phyloP scores from a whole-genome alignment of 2,329 filamentous ascomycete species.

The Hymenoscyphus scutula region DNA sequence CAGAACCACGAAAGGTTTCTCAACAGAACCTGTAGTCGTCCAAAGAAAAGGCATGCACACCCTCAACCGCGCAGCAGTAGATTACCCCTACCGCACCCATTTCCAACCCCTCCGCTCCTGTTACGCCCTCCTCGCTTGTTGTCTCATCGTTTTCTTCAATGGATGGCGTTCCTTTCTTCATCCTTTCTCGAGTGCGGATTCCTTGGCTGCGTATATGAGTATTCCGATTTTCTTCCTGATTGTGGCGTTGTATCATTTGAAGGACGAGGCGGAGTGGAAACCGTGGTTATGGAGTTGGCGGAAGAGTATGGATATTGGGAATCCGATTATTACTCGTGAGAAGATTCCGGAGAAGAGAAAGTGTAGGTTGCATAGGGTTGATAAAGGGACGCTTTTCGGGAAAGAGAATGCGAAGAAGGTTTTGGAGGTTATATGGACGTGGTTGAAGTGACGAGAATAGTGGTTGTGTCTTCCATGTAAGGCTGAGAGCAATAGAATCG shows the following conservation, averaged over 20 bases:
- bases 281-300: not conserved
- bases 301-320: not conserved
- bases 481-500: too few relatives aligned
- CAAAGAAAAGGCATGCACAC: not conserved
- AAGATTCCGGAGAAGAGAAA: not conserved
- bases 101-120: slow-evolving; percentile 16
- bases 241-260: not conserved
- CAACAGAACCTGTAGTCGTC: slow-evolving; percentile 1
- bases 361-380: not conserved
- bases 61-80: slow-evolving; percentile 6
- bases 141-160: slow-evolving; percentile 17
- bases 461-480: too few relatives aligned
- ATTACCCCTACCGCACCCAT: slow-evolving; percentile 21
- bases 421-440: not conserved
- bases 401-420: not conserved
- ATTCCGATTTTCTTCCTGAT: not conserved
- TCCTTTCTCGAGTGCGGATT: slow-evolving; percentile 19
- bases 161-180: slow-evolving; percentile 19
- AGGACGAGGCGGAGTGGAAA: not conserved
- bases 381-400: not conserved
- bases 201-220: slow-evolving; percentile 20
- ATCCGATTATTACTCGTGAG: not conserved
- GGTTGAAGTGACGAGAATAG: not conserved
- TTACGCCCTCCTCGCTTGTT: slow-evolving; percentile 16
- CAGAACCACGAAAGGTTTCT: slow-evolving; percentile 6